Evolutionary conservation across 139 green algal species (phyloP), one percentile per base, ranked within the genome.

Genomic region (Mesotaenium endlicherianum): DNA sequence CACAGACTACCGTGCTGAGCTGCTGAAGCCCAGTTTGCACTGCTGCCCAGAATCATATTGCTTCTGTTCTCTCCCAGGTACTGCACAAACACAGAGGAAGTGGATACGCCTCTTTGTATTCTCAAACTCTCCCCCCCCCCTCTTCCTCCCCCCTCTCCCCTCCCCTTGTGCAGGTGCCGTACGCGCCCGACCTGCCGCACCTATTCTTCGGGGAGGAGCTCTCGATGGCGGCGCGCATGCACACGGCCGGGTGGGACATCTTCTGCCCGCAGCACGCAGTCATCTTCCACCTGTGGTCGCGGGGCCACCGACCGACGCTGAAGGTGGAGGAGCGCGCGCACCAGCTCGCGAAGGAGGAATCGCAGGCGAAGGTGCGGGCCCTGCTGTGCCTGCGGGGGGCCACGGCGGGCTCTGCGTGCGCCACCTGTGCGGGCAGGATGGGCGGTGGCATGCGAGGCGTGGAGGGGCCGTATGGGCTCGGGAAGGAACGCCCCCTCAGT

Each of bases 121-220:
- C 14, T 8, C 8, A 26, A 14, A 8, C 47, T 57, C 8, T 8
- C 16, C 31, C 16, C 17, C 20, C 3, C 57, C 31, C 16, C 17
- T 3, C 60, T 71, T 30, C 60, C 57, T 6, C 8, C n/a, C 57
- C 57, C 20, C 55, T 67, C 30, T 76, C 69, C 69, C 8, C 17
- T 1, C 3, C 8, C 68, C 53, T 6, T 40, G 36, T 81, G 6
- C 77, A 83, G 77, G 77, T 83, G 55, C 77, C 57, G 14, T 83
- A 83, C 36, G 45, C 39, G 58, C 88, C 88, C 20, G 49, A 88
- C 69, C 89, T 95, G 49, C 89, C 87, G 1, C 87, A 92, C 79
- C 90, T 97, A 26, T 95, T 96, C 77, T 94, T 97, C 60, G 93
- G 93, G 0, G 92, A 95, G 89, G 92, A 93, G 82, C 3, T 86